phyloP scores from a whole-genome alignment of 768 basidiomycete species.

The Harrya chromipes region DNA sequence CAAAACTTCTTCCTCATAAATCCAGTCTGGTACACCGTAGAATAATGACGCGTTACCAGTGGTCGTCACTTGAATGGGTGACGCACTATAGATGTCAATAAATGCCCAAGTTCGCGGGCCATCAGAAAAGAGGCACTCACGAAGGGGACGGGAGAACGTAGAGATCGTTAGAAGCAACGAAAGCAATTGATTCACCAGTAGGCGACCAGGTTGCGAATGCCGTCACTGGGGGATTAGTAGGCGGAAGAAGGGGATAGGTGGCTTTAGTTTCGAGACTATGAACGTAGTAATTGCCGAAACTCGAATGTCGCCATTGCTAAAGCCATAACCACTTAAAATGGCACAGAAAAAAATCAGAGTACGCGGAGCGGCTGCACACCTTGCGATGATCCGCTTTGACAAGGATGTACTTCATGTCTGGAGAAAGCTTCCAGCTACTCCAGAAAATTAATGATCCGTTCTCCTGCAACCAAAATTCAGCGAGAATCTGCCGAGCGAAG shows the following conservation, averaged over 20 bases:
- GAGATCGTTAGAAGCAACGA: conserved; percentile 84
- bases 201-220: conserved; percentile 89
- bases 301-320: conserved; percentile 94
- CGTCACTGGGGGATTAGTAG: conserved; percentile 65
- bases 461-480: conserved; percentile 40
- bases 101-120: background rate
- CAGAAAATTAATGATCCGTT: conserved; percentile 49
- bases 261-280: conserved; percentile 66
- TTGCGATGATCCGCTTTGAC: conserved; percentile 74
- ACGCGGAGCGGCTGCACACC: conserved; percentile 36
- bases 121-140: conserved; percentile 37
- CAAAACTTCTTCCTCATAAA: conserved; percentile 93
- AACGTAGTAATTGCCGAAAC: conserved; percentile 91
- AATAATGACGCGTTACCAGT: conserved; percentile 83
- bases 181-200: conserved; percentile 77
- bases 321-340: conserved; percentile 4
- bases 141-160: conserved; percentile 70
- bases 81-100: conserved; percentile 26
- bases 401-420: conserved; percentile 88
- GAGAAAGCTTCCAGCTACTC: conserved; percentile 75
- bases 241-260: conserved; percentile 70
- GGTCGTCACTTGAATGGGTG: conserved; percentile 72
- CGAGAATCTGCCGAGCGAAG: background rate
- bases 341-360: background rate
- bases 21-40: conserved; percentile 97